A percentile compares a stretch with the other conserved stretches of the same genome.
These are phyloP conservation scores for Epichloe typhina DNA, from an alignment of 2,329 filamentous ascomycete species.

Conservation along the genomic window DNA sequence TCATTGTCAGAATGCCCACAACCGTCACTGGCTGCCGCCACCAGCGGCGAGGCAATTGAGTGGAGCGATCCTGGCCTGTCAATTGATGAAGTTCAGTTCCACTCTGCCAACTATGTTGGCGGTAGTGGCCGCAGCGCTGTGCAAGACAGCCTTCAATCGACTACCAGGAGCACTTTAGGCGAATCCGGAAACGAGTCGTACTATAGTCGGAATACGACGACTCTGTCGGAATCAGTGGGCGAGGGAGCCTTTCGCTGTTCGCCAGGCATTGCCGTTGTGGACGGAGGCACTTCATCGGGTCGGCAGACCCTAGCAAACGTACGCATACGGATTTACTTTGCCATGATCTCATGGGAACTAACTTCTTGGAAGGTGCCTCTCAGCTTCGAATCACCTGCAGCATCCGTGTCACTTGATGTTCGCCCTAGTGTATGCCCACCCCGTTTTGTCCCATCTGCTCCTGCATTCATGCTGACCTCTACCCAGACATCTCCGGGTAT, in stretches of 20 bases:
- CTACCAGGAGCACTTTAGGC: neutral
- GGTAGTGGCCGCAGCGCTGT: neutral
- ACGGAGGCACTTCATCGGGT: neutral
- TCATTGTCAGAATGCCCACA: constrained; percentile 3
- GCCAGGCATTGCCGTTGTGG: neutral
- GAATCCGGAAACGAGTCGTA: neutral
- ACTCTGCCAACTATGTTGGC: neutral
- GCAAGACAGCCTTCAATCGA: neutral
- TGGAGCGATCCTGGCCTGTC: neutral
- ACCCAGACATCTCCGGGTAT: neutral
- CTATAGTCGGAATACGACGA: neutral
- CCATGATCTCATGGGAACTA: constrained; percentile 4
- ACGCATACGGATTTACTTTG: constrained; percentile 1
- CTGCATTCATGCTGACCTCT: neutral
- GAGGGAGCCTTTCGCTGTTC: neutral
- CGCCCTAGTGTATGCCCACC: constrained; percentile 8
- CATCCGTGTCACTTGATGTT: constrained; percentile 6
- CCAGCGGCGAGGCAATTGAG: neutral
- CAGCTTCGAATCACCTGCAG: constrained; percentile 4
- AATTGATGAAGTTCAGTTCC: neutral
- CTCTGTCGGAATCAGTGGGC: neutral
- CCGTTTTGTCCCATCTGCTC: neutral
- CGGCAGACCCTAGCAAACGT: constrained; percentile 6
- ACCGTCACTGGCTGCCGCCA: neutral
- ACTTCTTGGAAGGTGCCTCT: constrained; percentile 11